Evolutionary conservation across 2,329 filamentous ascomycete genomes (phyloP), one percentile per base, ranked within the genome.

Genomic region (Fonsecaea nubica): DNA sequence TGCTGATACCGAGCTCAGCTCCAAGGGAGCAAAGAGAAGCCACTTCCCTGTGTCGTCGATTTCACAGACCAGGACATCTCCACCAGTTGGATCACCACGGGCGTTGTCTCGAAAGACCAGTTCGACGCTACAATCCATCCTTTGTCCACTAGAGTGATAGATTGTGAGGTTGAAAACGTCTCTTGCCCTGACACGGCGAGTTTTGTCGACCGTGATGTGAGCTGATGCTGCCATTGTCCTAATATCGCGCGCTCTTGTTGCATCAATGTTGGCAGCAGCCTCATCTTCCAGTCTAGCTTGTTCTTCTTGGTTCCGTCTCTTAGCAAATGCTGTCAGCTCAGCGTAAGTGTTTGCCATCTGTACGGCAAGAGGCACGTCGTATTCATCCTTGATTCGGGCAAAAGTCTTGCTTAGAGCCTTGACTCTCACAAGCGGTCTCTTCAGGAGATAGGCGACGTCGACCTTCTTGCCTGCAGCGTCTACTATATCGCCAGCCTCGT

Each of bases 41-140:
- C 92, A 98, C 61, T 88, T 87, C 13, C 90, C 88, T 5, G 86
- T 85, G 60, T 87, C 86, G 53, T 93, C 92, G n/a, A 93, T 88
- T 77, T 98, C 93, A 71, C 94, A 93, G 64, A 99, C 90, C 25
- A 99, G 85, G n/a, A 99, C 77, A 77, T 99, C 95, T 6, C 94
- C 93, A 57, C 86, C 72, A 25, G 55, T 82, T 69, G 90, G 86
- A 40, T 86, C 83, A 57, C 87, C 86, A n/a, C 85, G 83, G 30
- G 88, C 83, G 72, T 92, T 92, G 75, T 98, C 94, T 75, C 95
- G 88, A 70, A 94, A 86, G 13, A 98, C 85, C 35, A 99, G 77
- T 76, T 99, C 95, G 15, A 97, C 87, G 72, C 91, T 91, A 75
- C 95, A 97, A 73, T 92, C 92, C 53, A 99, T 85, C 67, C 93